These are phyloP conservation scores for Daldinia eschscholtzii DNA, from an alignment of 2,329 filamentous ascomycete genomes.

Conservation along the genomic window DNA sequence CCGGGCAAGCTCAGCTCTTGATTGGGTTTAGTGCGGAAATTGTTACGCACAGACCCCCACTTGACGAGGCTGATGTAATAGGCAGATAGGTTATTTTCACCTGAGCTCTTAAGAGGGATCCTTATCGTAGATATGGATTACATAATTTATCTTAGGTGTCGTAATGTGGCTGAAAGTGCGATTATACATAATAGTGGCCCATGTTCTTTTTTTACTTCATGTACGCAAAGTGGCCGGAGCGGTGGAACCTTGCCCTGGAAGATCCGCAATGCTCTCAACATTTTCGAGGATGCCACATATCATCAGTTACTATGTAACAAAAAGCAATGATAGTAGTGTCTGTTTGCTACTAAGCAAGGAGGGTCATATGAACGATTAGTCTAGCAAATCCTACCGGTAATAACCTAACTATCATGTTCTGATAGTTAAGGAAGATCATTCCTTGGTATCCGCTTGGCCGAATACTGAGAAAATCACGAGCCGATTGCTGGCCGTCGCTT, in stretches of 20 bases:
- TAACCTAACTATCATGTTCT: constrained; percentile 25
- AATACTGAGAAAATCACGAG: constrained; percentile 17
- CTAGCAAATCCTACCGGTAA: constrained; percentile 22
- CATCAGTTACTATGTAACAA: constrained; percentile 6
- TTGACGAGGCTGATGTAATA: constrained; percentile 30
- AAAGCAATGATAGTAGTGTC: not conserved
- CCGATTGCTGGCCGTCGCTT: constrained; percentile 22
- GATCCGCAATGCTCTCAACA: not conserved
- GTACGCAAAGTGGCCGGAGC: not conserved
- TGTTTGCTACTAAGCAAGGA: constrained; percentile 6
- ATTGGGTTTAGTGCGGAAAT: constrained; percentile 43
- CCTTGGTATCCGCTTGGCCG: constrained; percentile 38
- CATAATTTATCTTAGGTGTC: not conserved
- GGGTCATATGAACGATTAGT: constrained; percentile 13
- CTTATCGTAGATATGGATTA: not conserved
- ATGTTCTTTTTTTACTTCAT: not conserved
- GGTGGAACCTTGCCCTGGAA: not conserved
- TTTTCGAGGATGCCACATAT: not conserved
- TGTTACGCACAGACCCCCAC: constrained; percentile 22
- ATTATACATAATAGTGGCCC: constrained; percentile 20
- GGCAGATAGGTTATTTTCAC: not conserved
- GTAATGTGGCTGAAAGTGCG: not conserved
- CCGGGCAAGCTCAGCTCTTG: constrained; percentile 46
- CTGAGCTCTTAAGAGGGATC: not conserved
- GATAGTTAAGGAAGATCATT: constrained; percentile 6